Base-by-base conservation (phyloP, 176 grass and related monocot species). In the Thalia dealbata region DNA sequence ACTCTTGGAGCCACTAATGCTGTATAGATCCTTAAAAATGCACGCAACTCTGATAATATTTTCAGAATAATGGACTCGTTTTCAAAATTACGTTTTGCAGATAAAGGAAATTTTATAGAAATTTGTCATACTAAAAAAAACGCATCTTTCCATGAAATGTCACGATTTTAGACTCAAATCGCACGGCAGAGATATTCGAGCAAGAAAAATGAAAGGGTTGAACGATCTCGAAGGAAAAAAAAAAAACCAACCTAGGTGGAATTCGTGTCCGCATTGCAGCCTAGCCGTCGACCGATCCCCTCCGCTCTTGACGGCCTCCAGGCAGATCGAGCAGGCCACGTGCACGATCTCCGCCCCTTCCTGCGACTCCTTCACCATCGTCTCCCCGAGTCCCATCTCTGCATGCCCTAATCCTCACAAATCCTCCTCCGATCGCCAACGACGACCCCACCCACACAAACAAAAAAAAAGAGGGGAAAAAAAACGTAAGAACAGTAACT, bases 251-350 rank as follows among this genome's bases (percentile, higher is more conserved):
- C 92, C 92, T 24, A 96, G 84, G 59, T 96, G 92, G 73, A 96
- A 96, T 81, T 96, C 81, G 60, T 96, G 92, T 9, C 92, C 92
- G 42, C 92, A 96, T 83, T 96, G 86, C 56, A 91, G 87, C 81
- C 72, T 81, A 55, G 92, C 92, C 32, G 86, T 96, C 46, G 92
- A 87, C 81, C 88, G 83, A 68, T 85, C 86, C 78, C 77, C 88
- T 5, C 72, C 68, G n/a, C 4, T 61, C 35, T 79, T 79, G 18
- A 96, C 75, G 7, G 70, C 76, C 70, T 96, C 92, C 63, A 96
- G 89, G 79, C 92, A 96, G 81, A 96, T 96, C 81, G 92, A 96
- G 84, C 92, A 96, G 8, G 80, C 76, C 22, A 72, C 78, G 67
- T 83, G 27, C 63, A 30, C 63, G 14, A 32, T 26, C 63, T 66